Base-by-base conservation (phyloP, 176 grass and related monocot species). In the Luzula sylvatica region DNA sequence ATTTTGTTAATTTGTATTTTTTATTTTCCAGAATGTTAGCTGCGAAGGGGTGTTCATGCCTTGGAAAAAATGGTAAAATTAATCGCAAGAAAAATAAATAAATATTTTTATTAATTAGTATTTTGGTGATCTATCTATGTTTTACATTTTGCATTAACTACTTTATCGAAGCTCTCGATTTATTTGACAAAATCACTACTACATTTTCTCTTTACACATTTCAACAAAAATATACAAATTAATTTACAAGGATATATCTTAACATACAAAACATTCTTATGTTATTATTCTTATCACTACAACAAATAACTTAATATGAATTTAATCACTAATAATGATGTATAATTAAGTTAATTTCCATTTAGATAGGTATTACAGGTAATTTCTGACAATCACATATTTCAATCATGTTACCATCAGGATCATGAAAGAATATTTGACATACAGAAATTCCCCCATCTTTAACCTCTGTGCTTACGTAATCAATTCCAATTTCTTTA, bases 401-500 rank as follows among this genome's bases (percentile, higher is more conserved):
- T 77, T 89, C 84, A 20, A 96, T 86, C 67, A 81, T 43, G 23
- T 96, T 86, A 15, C 68, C 51, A 32, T 96, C 84, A 0, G 90
- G 90, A 16, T 89, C 81, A 19, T 89, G 90, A 52, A 96, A 82
- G 55, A 88, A 96, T 65, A 95, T 74, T 38, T 88, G 83, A 47
- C 82, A 73, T 54, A 86, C 80, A 22, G 61, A 53, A 5, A 87
- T 60, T 1, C 47, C 66, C 6, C 77, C 73, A 39, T 95, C 83
- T 42, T 35, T 38, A 0, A 88, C 70, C 23, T 17, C 39, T 18
- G 39, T 21, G n/a, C 28, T 65, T 23, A 89, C 80, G 23, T 76
- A 73, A 12, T 76, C 20, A 16, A 78, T 52, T 39, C 25, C 38
- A 52, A 78, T 66, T 0, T 52, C 74, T 3, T 23, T 18, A 2